phyloP scores from a whole-genome alignment of 1,284 basidiomycete species.

The Mycosarcoma mackinlayi region DNA sequence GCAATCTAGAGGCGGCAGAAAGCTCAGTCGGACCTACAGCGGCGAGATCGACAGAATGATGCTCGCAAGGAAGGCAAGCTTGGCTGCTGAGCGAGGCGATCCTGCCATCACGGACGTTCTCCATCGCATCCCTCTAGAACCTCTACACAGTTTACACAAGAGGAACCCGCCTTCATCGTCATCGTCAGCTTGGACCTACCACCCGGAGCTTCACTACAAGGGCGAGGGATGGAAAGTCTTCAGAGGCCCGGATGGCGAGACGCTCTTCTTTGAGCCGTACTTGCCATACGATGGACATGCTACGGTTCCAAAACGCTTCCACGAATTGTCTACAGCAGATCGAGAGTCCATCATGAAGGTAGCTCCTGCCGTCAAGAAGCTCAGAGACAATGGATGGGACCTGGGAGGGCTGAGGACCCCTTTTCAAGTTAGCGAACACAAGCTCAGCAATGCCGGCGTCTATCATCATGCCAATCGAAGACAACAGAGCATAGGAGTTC shows the following conservation, averaged over 20 bases:
- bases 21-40: neutral
- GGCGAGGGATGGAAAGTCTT: slow-evolving; percentile 1
- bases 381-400: neutral
- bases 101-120: neutral
- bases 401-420: neutral
- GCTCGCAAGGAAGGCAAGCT: neutral
- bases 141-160: slow-evolving; percentile 1
- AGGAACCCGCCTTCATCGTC: neutral
- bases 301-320: neutral
- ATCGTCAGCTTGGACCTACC: neutral
- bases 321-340: neutral
- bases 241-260: neutral
- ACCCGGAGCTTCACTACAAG: neutral
- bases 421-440: too few species aligned
- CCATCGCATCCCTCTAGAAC: neutral
- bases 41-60: neutral
- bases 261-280: neutral
- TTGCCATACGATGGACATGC: neutral
- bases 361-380: neutral
- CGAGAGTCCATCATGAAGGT: neutral
- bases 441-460: too few species aligned
- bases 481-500: too few species aligned
- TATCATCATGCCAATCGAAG: neutral
- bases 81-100: slow-evolving; percentile 1
- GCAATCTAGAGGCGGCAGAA: neutral